A percentile compares a stretch with the other conserved stretches of the same genome.
Conservation (phyloP, 352 stramenopile species). For the Pythium periplocum region DNA sequence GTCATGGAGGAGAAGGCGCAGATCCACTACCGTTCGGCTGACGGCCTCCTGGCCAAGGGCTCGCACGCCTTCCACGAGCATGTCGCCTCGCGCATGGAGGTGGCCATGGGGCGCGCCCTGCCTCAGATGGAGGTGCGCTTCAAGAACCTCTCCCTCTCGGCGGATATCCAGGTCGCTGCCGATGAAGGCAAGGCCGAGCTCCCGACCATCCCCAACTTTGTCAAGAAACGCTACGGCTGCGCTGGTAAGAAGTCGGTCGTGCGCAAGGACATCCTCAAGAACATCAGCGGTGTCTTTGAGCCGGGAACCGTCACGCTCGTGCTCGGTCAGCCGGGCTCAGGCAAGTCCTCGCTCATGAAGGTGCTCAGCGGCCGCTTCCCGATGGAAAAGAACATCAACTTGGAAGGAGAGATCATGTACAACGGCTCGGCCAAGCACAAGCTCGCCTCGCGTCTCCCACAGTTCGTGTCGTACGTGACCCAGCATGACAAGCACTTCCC, state of each 20-base stretch:
- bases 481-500: slow-evolving; percentile 25
- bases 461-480: slow-evolving; percentile 21
- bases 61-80: slow-evolving; percentile 17
- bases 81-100: slow-evolving; percentile 12
- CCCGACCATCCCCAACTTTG: slow-evolving; percentile 16
- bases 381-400: slow-evolving; percentile 25
- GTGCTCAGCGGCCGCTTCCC: slow-evolving; percentile 23
- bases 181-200: slow-evolving; percentile 14
- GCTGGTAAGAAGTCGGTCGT: slow-evolving; percentile 17
- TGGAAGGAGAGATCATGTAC: slow-evolving; percentile 24
- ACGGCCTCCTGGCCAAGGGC: slow-evolving; percentile 16
- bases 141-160: slow-evolving; percentile 11
- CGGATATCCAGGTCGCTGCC: slow-evolving; percentile 11
- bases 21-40: slow-evolving; percentile 18
- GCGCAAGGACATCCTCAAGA: slow-evolving; percentile 26
- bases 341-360: slow-evolving; percentile 31
- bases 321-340: slow-evolving; percentile 24
- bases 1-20: background rate
- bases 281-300: slow-evolving; percentile 23
- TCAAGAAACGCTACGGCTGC: slow-evolving; percentile 14
- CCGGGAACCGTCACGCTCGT: slow-evolving; percentile 24
- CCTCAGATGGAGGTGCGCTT: slow-evolving; percentile 24
- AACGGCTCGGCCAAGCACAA: slow-evolving; percentile 12
- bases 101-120: slow-evolving; percentile 10
- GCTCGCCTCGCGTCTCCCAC: slow-evolving; percentile 12